Evolutionary conservation across 768 basidiomycete species (phyloP).

Genomic region (Lactarius deliciosus): DNA sequence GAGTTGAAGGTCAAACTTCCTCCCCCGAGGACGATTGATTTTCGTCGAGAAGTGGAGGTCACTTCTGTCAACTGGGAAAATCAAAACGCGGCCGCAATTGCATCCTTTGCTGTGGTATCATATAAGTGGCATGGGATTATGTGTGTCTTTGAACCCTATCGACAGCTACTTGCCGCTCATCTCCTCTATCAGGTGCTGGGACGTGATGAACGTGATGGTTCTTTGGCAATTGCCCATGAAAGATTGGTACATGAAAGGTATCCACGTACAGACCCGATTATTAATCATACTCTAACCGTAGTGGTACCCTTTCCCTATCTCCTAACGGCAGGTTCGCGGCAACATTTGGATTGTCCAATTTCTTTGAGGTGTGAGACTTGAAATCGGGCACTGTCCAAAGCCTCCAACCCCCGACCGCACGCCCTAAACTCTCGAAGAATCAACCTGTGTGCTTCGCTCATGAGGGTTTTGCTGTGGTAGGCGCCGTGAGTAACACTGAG

Average conservation of each 20-base stretch:
- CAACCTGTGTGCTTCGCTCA: not conserved
- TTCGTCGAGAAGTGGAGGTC: not conserved
- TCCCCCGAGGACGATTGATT: not conserved
- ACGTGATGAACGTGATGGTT: not conserved
- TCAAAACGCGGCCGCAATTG: not conserved
- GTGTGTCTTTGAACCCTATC: not conserved
- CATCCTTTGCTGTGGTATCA: not conserved
- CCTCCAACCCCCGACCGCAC: not conserved
- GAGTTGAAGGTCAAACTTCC: not conserved
- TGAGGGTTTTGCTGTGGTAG: not conserved
- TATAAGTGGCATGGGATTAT: not conserved
- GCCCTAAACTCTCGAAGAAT: not conserved
- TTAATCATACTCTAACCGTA: not conserved
- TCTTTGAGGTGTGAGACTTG: not conserved
- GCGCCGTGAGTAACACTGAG: not conserved
- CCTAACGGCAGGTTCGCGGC: not conserved
- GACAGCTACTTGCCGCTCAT: not conserved
- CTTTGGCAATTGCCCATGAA: conserved; percentile 6
- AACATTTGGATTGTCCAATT: not conserved
- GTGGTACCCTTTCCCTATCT: not conserved
- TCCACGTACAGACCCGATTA: not conserved
- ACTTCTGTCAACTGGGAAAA: not conserved
- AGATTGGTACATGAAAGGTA: not conserved
- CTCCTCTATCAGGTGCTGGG: not conserved
- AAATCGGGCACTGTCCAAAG: not conserved